These are phyloP conservation scores for Floccularia luteovirens DNA, from an alignment of 768 basidiomycete species.

Conservation along the genomic window DNA sequence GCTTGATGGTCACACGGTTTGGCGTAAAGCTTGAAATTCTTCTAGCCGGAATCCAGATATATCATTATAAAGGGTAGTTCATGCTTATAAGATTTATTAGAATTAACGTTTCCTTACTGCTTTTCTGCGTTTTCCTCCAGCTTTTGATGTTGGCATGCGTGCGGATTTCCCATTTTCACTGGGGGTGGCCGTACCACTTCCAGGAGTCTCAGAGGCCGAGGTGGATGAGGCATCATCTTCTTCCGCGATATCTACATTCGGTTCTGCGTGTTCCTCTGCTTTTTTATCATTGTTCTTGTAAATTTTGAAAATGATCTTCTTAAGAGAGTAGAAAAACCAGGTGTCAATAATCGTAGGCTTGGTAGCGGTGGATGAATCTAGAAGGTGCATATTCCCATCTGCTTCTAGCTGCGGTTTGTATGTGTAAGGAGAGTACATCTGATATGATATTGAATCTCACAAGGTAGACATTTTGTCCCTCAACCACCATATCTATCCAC, in stretches of 20 bases:
- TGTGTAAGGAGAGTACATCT: no score
- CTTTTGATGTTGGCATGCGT: slow-evolving; percentile 36
- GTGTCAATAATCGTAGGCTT: slow-evolving; percentile 55
- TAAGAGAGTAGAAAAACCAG: slow-evolving; percentile 57
- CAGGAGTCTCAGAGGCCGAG: slow-evolving; percentile 36
- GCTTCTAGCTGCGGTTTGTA: slow-evolving; percentile 62
- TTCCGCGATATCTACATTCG: no score
- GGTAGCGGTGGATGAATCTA: slow-evolving; percentile 52
- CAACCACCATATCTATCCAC: slow-evolving; percentile 77
- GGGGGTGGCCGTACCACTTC: slow-evolving; percentile 31
- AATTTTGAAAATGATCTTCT: slow-evolving; percentile 19
- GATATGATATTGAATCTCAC: slow-evolving; percentile 32
- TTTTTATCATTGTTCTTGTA: slow-evolving; percentile 15
- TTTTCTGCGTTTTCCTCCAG: slow-evolving; percentile 62
- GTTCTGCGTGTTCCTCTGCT: slow-evolving; percentile 21
- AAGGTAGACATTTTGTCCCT: slow-evolving; percentile 66
- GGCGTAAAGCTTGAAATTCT: no score
- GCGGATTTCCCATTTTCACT: slow-evolving; percentile 22
- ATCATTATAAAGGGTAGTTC: no score
- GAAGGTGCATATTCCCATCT: slow-evolving; percentile 45
- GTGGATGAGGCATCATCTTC: slow-evolving; percentile 33
- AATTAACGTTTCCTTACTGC: slow-evolving; percentile 43
- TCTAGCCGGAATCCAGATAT: no score
- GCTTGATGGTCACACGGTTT: no score
- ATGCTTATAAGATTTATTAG: no score